Percentiles rank a stretch among this genome's conserved stretches.
Conservation (phyloP, 306 rosid species). For the Dryas alaskensis region DNA sequence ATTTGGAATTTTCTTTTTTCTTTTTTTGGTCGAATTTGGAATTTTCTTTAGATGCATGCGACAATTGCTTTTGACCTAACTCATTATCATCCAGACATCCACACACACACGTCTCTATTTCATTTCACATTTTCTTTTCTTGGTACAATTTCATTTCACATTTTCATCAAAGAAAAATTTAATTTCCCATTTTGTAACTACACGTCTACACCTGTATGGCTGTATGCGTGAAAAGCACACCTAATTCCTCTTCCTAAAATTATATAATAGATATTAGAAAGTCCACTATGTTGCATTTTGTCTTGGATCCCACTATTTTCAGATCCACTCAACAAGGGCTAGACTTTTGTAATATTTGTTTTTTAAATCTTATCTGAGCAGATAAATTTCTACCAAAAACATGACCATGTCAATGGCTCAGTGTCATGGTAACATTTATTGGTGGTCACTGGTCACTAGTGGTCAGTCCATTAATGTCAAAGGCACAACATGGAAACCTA, state of each 20-base stretch:
- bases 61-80: slow-evolving; percentile 20
- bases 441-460: not conserved
- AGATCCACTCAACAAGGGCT: not conserved
- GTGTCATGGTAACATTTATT: not conserved
- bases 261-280: not conserved
- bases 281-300: not conserved
- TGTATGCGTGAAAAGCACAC: too few relatives aligned
- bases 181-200: not conserved
- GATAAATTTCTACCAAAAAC: slow-evolving; percentile 1
- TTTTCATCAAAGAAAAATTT: too few relatives aligned
- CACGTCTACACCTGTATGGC: too few relatives aligned
- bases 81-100: not conserved
- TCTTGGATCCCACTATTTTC: slow-evolving; percentile 16
- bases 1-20: not conserved
- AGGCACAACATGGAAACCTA: not conserved
- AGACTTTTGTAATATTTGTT: not conserved
- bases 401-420: not conserved
- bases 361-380: not conserved
- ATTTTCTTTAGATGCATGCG: slow-evolving; percentile 2
- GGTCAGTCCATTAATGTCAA: not conserved
- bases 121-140: too few relatives aligned
- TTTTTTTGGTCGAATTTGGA: not conserved
- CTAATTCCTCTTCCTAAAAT: too few relatives aligned
- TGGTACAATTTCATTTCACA: too few relatives aligned
- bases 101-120: not conserved